phyloP scores from a whole-genome alignment of 2,329 filamentous ascomycete genomes.

The Stachybotrys echinatus region DNA sequence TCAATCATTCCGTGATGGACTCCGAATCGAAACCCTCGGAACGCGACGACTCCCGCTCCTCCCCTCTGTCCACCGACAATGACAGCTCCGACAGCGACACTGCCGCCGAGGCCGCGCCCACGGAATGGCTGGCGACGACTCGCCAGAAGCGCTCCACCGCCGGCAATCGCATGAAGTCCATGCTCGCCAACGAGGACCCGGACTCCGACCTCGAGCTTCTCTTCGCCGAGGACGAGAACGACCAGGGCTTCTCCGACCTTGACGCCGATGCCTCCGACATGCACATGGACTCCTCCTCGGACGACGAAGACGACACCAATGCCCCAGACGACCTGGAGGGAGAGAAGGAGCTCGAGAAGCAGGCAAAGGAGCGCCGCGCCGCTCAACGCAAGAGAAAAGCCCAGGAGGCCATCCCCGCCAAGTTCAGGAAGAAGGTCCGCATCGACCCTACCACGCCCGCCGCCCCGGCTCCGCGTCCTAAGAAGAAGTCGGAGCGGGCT shows the following conservation, averaged over 20 bases:
- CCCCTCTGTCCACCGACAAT: conserved; percentile 21
- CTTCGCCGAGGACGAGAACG: conserved; percentile 69
- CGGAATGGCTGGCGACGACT: conserved; percentile 69
- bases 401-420: conserved; percentile 65
- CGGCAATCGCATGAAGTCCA: conserved; percentile 75
- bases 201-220: conserved; percentile 66
- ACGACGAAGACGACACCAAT: conserved; percentile 67
- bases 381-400: conserved; percentile 75
- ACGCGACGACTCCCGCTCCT: conserved; percentile 25
- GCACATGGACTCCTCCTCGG: conserved; percentile 79
- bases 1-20: conserved; percentile 18
- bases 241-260: conserved; percentile 64
- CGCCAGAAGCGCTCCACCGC: conserved; percentile 75
- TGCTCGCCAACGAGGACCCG: conserved; percentile 70
- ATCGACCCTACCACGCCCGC: conserved; percentile 50
- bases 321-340: conserved; percentile 69
- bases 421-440: conserved; percentile 70
- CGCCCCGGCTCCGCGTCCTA: conserved; percentile 38
- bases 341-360: conserved; percentile 78
- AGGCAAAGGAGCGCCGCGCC: conserved; percentile 62
- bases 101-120: conserved; percentile 23
- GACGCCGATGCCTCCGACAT: conserved; percentile 67
- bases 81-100: conserved; percentile 31
- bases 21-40: conserved; percentile 21
- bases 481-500: conserved; percentile 55